phyloP scores from a whole-genome alignment of 2,329 filamentous ascomycete species.

The Xylaria sp. region DNA sequence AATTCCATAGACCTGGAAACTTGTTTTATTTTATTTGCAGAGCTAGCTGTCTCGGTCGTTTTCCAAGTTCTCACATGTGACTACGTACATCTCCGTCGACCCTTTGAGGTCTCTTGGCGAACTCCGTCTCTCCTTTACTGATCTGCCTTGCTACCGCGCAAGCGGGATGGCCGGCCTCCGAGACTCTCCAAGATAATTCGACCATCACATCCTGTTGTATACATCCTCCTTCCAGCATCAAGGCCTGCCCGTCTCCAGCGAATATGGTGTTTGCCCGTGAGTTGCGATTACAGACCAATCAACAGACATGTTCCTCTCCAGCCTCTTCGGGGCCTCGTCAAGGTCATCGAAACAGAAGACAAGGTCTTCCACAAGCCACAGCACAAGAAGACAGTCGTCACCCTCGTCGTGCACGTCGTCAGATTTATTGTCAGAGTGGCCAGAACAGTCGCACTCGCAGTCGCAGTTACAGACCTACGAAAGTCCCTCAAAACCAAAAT shows the following conservation, averaged over 20 bases:
- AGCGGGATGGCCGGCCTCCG: background rate
- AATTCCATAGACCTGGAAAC: background rate
- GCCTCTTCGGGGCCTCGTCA: constrained; percentile 33
- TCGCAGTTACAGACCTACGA: constrained; percentile 33
- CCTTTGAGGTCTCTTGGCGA: background rate
- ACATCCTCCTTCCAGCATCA: background rate
- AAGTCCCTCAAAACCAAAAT: constrained; percentile 44
- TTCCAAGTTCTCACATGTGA: background rate
- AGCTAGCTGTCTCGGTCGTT: background rate
- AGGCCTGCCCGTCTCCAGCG: background rate
- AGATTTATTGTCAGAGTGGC: background rate
- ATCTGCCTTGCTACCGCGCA: background rate
- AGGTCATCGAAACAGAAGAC: constrained; percentile 33
- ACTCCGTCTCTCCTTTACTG: background rate
- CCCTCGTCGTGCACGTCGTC: constrained; percentile 13
- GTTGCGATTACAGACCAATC: constrained; percentile 22
- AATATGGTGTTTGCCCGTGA: constrained; percentile 31
- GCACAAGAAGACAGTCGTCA: constrained; percentile 18
- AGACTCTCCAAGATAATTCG: background rate
- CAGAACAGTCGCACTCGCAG: background rate
- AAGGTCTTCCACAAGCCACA: constrained; percentile 25
- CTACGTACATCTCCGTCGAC: background rate
- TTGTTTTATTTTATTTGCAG: background rate
- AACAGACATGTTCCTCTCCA: constrained; percentile 38
- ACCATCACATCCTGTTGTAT: background rate